phyloP scores from a whole-genome alignment of 2,329 filamentous ascomycete species.

The Tolypocladium sp. region DNA sequence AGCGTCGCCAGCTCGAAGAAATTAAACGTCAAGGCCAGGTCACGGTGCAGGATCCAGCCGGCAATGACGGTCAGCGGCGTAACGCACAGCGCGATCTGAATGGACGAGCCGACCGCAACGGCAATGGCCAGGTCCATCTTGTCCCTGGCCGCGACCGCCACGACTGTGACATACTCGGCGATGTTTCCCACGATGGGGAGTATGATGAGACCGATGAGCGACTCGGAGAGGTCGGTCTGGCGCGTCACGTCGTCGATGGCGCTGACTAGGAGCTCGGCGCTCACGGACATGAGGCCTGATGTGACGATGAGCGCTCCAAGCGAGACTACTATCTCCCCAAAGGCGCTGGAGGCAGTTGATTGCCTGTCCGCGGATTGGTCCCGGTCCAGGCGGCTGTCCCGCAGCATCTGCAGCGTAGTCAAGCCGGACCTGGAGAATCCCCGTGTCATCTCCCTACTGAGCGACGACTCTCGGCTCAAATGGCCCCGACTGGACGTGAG shows the following conservation, averaged over 20 bases:
- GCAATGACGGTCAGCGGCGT: conserved; percentile 51
- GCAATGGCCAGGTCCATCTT: conserved; percentile 55
- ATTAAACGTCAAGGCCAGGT: conserved; percentile 62
- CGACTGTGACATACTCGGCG: conserved; percentile 53
- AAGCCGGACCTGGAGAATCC: conserved; percentile 9
- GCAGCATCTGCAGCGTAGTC: conserved; percentile 8
- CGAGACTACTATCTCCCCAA: conserved; percentile 23
- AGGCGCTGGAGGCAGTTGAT: neutral
- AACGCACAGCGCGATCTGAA: conserved; percentile 54
- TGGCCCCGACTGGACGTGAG: conserved; percentile 10
- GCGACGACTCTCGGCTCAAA: conserved; percentile 13
- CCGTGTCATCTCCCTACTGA: conserved; percentile 3
- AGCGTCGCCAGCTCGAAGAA: conserved; percentile 67
- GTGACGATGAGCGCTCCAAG: conserved; percentile 41
- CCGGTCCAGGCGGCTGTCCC: conserved; percentile 5
- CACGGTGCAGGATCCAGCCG: conserved; percentile 45
- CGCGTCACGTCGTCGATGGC: conserved; percentile 47
- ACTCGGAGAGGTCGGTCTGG: conserved; percentile 40
- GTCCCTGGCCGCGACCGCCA: conserved; percentile 48
- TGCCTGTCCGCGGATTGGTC: neutral
- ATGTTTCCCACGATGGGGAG: conserved; percentile 55
- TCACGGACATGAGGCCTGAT: conserved; percentile 48
- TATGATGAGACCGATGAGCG: conserved; percentile 52
- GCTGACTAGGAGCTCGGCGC: conserved; percentile 52
- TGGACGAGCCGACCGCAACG: conserved; percentile 49